Percentiles rank a stretch among this genome's conserved stretches.
phyloP scores from a whole-genome alignment of 768 basidiomycete species.

The Phlegmacium glaucopus region DNA sequence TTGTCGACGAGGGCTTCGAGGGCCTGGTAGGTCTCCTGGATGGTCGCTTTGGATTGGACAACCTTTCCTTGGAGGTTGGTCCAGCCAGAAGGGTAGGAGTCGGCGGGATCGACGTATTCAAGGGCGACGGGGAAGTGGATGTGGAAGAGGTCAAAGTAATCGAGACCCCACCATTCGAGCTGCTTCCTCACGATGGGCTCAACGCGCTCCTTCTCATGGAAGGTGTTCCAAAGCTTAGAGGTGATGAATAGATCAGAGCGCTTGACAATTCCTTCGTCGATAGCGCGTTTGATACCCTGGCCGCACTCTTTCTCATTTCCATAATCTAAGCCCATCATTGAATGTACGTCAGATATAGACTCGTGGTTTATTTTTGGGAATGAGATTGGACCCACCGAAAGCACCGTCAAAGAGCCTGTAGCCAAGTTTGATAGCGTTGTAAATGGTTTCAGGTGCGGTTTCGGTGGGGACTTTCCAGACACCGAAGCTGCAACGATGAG shows the following conservation, averaged over 20 bases:
- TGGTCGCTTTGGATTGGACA: constrained; percentile 60
- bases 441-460: constrained; percentile 64
- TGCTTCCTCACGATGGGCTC: constrained; percentile 41
- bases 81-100: constrained; percentile 85
- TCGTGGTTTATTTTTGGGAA: not conserved
- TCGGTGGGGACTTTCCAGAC: constrained; percentile 43
- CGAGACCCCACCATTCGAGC: constrained; percentile 78
- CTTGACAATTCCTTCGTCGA: constrained; percentile 79
- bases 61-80: constrained; percentile 69
- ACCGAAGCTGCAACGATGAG: constrained; percentile 22
- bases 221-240: constrained; percentile 92
- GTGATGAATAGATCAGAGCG: constrained; percentile 88
- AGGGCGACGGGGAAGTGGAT: constrained; percentile 87
- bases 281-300: constrained; percentile 72
- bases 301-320: constrained; percentile 89
- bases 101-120: constrained; percentile 71
- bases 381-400: constrained; percentile 27
- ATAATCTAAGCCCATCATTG: constrained; percentile 48
- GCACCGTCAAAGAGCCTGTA: constrained; percentile 88
- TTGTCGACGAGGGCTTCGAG: constrained; percentile 79
- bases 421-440: constrained; percentile 81
- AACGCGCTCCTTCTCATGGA: constrained; percentile 77
- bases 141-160: constrained; percentile 71
- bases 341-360: constrained; percentile 2
- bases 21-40: constrained; percentile 80